These are phyloP conservation scores for Acarospora socialis DNA, from an alignment of 2,329 filamentous ascomycete species.

Conservation along the genomic window DNA sequence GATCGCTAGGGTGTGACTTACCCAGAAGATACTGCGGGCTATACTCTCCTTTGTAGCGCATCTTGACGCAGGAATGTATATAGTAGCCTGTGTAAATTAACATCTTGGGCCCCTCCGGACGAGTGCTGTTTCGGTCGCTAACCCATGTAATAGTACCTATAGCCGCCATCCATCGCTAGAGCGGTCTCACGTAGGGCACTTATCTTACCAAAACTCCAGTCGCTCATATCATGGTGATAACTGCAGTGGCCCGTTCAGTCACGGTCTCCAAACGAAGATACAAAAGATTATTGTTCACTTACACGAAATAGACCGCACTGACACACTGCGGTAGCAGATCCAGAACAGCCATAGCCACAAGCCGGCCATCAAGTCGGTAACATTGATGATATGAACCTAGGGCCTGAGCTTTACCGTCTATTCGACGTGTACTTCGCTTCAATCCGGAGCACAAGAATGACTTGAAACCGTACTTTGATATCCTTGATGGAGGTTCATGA, in stretches of 20 bases:
- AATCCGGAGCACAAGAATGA: conserved; percentile 34
- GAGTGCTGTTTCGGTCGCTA: conserved; percentile 9
- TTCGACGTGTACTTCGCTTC: conserved; percentile 21
- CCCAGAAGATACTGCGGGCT: conserved; percentile 35
- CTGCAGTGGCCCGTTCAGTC: conserved; percentile 20
- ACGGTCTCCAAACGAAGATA: background rate
- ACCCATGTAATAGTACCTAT: conserved; percentile 53
- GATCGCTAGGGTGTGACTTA: too few relatives aligned
- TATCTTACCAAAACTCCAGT: conserved; percentile 49
- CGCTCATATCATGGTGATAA: conserved; percentile 46
- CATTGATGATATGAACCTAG: conserved; percentile 37
- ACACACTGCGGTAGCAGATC: conserved; percentile 33
- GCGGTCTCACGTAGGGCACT: conserved; percentile 46
- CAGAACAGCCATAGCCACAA: conserved; percentile 35
- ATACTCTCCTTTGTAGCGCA: conserved; percentile 36
- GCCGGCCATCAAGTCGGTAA: conserved; percentile 36
- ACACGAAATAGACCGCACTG: conserved; percentile 38
- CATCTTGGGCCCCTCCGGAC: background rate
- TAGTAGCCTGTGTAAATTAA: conserved; percentile 36
- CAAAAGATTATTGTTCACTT: conserved; percentile 11
- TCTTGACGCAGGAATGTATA: conserved; percentile 42
- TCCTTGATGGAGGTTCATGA: conserved; percentile 29
- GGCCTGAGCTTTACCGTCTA: conserved; percentile 24
- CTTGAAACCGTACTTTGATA: conserved; percentile 31
- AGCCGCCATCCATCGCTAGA: conserved; percentile 39